A percentile compares a stretch with the other conserved stretches of the same genome.
Evolutionary conservation across 768 basidiomycete genomes (phyloP).

Genomic region (Flagelloscypha sp.): DNA sequence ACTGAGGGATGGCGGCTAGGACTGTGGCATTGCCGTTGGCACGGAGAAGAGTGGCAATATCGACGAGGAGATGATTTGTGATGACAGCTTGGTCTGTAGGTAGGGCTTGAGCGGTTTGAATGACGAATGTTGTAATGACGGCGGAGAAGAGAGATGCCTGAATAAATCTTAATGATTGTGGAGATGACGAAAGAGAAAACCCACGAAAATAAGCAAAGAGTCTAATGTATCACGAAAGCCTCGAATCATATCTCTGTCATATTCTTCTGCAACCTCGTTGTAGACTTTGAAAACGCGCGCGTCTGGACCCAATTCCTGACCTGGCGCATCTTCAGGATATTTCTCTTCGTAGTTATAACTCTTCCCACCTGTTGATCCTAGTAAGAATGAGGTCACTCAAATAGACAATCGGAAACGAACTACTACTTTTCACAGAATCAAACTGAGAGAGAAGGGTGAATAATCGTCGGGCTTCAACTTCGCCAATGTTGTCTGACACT

Average conservation of each 20-base stretch:
- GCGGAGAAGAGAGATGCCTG: slow-evolving; percentile 2
- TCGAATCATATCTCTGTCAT: neutral
- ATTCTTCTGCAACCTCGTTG: neutral
- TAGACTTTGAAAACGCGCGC: slow-evolving; percentile 1
- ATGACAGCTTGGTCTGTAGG: no score
- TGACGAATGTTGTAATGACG: neutral
- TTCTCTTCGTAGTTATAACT: slow-evolving; percentile 2
- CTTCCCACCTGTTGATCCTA: no score
- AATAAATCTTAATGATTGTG: neutral
- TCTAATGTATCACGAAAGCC: slow-evolving; percentile 1
- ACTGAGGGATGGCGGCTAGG: no score
- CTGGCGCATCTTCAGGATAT: neutral
- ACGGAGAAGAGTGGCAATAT: no score
- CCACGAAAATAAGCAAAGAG: slow-evolving; percentile 1
- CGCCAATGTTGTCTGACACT: no score
- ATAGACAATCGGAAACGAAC: no score
- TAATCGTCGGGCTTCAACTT: no score
- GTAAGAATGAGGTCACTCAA: no score
- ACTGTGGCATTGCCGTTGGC: no score
- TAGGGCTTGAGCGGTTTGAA: neutral
- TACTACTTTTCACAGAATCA: no score
- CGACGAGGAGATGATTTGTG: no score
- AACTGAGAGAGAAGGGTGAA: no score
- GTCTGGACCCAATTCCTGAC: neutral
- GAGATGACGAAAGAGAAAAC: neutral